phyloP scores from a whole-genome alignment of 768 basidiomycete species.

The Rossbeevera mucosa region DNA sequence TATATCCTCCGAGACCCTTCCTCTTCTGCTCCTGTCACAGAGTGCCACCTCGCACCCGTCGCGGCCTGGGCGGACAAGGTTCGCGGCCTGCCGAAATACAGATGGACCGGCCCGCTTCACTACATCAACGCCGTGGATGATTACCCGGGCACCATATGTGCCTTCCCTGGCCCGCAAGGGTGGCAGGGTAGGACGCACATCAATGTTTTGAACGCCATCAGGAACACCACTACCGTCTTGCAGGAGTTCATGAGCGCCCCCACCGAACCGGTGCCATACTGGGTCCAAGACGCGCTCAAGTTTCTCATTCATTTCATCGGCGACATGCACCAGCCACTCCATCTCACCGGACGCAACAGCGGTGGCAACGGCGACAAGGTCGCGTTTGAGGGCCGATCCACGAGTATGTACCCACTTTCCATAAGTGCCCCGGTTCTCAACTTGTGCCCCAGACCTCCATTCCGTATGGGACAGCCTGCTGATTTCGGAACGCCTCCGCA shows the following conservation, averaged over 20 bases:
- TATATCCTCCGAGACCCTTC: conserved; percentile 54
- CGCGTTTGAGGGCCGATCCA: conserved; percentile 62
- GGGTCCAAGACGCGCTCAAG: conserved; percentile 76
- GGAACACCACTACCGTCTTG: conserved; percentile 68
- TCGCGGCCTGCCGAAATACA: conserved; percentile 46
- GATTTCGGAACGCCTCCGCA: conserved; percentile 77
- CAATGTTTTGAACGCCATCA: conserved; percentile 76
- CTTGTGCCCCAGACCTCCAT: conserved; percentile 59
- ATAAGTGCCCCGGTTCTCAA: not conserved
- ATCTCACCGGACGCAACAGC: conserved; percentile 80
- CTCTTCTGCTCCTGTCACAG: conserved; percentile 21
- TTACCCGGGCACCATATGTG: conserved; percentile 69
- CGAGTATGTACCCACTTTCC: conserved; percentile 48
- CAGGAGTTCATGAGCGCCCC: conserved; percentile 40
- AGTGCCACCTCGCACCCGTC: conserved; percentile 79
- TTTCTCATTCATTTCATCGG: conserved; percentile 93
- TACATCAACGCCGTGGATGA: conserved; percentile 74
- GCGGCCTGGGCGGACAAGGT: conserved; percentile 86
- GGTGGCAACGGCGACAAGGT: conserved; percentile 85
- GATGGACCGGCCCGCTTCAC: conserved; percentile 72
- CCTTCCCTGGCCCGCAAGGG: conserved; percentile 70
- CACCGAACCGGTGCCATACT: conserved; percentile 22
- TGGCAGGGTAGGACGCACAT: conserved; percentile 55
- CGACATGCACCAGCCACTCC: conserved; percentile 91
- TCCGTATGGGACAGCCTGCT: conserved; percentile 83